Evolutionary conservation across 495 filamentous ascomycete species (phyloP), one percentile per base, ranked within the genome.

Genomic region (Lepidopterella palustris): DNA sequence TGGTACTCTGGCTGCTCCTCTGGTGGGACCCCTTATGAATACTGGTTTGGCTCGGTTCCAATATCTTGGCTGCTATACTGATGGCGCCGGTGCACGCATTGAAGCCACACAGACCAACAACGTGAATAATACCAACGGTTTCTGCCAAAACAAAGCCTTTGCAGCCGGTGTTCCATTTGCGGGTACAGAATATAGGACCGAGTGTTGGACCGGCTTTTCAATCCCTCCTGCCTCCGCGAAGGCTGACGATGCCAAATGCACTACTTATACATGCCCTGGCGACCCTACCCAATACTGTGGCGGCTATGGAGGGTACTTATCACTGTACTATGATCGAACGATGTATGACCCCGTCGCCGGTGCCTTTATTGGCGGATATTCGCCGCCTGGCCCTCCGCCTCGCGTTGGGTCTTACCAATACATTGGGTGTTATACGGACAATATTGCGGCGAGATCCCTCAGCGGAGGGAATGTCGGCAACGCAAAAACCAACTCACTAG

Each of bases 161-260:
- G 50, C 27, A 3, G 54, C 26, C 11, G 74, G 70, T 5, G 75
- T 71, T 40, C 69, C 62, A 4, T 78, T 79, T 54, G 76, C 77
- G 25, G 79, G 76, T 4, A 76, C 76, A 3, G 67, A 81, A 35
- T 81, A 80, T 57, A 71, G 77, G 20, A 61, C 63, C 15, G 76
- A 80, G 61, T 81, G 78, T 59, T 79, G 75, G 72, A 76, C 74
- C 48, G 77, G 73, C 2, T 49, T 10, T 21, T 10, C 45, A 49
- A 49, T 49, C n/a, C 45, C 45, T 21, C 2, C n/a, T 18, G 45
- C 45, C 21, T 49, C 45, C n/a, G 3, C 23, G 45, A 49, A 49
- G 45, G 45, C 10, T 4, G 45, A 18, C 21, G 45, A 49, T 21
- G 1, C 45, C 10, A 49, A 49, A 24, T 49, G 45, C 5, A 68